phyloP scores from a whole-genome alignment of 305 asterid genomes.

The Fraxinus platypoda region DNA sequence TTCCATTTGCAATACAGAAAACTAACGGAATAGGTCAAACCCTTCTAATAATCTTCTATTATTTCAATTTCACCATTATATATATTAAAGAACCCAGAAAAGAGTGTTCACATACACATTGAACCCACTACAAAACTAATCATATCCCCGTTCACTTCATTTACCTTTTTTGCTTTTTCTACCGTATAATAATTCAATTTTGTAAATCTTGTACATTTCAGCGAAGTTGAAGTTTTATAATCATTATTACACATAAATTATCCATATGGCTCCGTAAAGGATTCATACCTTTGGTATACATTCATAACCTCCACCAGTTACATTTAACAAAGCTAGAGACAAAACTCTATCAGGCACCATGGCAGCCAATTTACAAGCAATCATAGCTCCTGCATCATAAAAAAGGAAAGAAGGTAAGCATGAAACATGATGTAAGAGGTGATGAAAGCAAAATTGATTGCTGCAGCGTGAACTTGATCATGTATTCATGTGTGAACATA shows the following conservation, averaged over 20 bases:
- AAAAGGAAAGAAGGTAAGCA: slow-evolving; percentile 12
- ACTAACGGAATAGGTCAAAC: background rate
- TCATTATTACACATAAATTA: background rate
- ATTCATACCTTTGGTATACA: slow-evolving; percentile 79
- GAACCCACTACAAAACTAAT: background rate
- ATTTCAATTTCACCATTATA: background rate
- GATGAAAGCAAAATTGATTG: background rate
- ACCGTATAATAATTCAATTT: background rate
- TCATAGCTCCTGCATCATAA: slow-evolving; percentile 80
- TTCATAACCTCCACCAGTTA: slow-evolving; percentile 97
- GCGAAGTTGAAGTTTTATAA: background rate
- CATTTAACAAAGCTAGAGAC: slow-evolving; percentile 89
- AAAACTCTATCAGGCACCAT: slow-evolving; percentile 70
- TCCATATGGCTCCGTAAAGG: background rate
- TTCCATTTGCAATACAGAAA: background rate
- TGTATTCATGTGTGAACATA: background rate
- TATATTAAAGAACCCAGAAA: background rate
- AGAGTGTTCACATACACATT: background rate
- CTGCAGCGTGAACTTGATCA: background rate
- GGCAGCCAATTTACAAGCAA: slow-evolving; percentile 89
- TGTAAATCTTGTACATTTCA: background rate
- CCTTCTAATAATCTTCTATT: background rate
- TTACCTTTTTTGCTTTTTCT: background rate
- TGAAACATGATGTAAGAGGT: background rate
- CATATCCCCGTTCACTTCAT: background rate